These are phyloP conservation scores for Ceratobasidium theobromae DNA, from an alignment of 1,284 basidiomycete genomes.

Conservation along the genomic window DNA sequence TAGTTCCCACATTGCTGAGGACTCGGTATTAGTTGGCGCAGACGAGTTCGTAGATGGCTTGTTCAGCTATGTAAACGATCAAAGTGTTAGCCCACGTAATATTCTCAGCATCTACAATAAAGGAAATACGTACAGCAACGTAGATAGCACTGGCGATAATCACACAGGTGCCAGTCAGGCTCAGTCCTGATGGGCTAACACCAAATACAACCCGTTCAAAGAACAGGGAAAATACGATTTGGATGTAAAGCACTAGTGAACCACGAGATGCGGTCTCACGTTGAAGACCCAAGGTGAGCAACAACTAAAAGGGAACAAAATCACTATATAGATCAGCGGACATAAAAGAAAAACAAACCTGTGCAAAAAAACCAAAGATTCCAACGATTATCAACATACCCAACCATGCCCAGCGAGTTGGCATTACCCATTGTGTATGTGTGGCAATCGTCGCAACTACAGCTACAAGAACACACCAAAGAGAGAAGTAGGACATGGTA, in stretches of 20 bases:
- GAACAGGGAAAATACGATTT: slow-evolving; percentile 62
- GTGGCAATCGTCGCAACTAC: slow-evolving; percentile 43
- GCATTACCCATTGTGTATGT: neutral
- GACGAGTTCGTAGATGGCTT: slow-evolving; percentile 1
- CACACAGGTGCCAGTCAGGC: slow-evolving; percentile 56
- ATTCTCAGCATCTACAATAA: neutral
- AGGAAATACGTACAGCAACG: slow-evolving; percentile 50
- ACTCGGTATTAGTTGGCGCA: slow-evolving; percentile 14
- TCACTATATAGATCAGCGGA: neutral
- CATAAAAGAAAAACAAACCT: slow-evolving; percentile 16
- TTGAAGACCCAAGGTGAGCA: slow-evolving; percentile 65
- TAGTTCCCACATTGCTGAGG: slow-evolving; percentile 22
- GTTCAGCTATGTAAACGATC: slow-evolving; percentile 8
- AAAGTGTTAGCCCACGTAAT: too few relatives aligned
- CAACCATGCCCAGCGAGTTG: slow-evolving; percentile 9
- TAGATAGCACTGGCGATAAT: slow-evolving; percentile 61
- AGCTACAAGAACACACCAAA: slow-evolving; percentile 29
- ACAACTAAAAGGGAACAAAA: slow-evolving; percentile 43
- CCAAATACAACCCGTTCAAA: slow-evolving; percentile 65
- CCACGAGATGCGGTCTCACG: slow-evolving; percentile 64
- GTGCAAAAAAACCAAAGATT: slow-evolving; percentile 34
- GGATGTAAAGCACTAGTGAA: slow-evolving; percentile 61
- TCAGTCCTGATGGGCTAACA: slow-evolving; percentile 53
- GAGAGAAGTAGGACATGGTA: slow-evolving; percentile 48
- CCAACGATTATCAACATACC: slow-evolving; percentile 30